phyloP scores from a whole-genome alignment of 2,329 filamentous ascomycete species.

The Fusarium secorum region DNA sequence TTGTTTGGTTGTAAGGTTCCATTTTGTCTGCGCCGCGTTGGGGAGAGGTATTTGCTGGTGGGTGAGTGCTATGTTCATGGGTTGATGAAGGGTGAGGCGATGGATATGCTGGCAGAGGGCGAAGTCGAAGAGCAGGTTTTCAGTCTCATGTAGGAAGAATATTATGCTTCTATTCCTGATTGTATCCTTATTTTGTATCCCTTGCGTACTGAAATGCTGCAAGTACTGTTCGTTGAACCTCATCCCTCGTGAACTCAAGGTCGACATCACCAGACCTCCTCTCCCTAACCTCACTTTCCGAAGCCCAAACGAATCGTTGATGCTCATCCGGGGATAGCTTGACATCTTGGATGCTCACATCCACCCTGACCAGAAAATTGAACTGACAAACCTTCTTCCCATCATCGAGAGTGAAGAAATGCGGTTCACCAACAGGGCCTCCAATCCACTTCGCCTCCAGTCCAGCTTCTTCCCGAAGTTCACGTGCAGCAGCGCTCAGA shows the following conservation, averaged over 20 bases:
- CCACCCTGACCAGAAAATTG: background rate
- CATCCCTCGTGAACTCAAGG: background rate
- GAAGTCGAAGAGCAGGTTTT: too few species aligned
- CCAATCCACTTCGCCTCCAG: background rate
- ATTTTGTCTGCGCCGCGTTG: too few species aligned
- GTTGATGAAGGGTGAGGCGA: too few species aligned
- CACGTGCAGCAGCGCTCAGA: background rate
- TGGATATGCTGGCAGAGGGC: fast-evolving
- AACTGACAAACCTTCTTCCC: background rate
- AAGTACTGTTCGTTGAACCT: background rate
- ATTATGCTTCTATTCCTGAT: background rate
- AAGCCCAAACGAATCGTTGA: background rate
- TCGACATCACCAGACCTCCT: background rate
- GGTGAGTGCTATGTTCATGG: too few species aligned
- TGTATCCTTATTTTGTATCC: too few species aligned
- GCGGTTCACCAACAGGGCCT: background rate
- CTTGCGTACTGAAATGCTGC: background rate
- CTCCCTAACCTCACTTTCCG: background rate
- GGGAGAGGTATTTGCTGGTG: too few species aligned
- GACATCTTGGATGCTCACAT: background rate
- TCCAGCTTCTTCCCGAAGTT: background rate
- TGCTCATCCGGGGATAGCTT: background rate
- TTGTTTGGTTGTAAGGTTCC: too few species aligned
- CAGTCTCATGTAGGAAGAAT: background rate
- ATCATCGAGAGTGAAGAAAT: background rate